Conservation (phyloP, 176 grass and related monocot species). For the Oryza glaberrima region DNA sequence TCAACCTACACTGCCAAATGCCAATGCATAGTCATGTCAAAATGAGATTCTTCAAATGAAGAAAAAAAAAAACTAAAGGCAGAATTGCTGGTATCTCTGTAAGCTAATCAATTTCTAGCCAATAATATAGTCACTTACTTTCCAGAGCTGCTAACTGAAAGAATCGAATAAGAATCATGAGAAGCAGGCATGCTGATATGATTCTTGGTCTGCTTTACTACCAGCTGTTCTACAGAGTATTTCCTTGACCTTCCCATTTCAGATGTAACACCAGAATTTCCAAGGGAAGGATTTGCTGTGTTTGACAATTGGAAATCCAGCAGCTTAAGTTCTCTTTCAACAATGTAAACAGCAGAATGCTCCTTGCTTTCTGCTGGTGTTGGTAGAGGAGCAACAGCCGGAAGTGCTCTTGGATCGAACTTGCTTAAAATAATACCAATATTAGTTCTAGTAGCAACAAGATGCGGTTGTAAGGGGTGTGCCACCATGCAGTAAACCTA, state of each 20-base stretch:
- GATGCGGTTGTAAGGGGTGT: slow-evolving; percentile 95
- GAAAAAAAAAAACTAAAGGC: slow-evolving; percentile 10
- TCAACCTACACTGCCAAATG: too few species aligned
- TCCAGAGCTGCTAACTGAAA: slow-evolving; percentile 91
- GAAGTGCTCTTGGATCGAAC: slow-evolving; percentile 93
- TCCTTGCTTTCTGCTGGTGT: slow-evolving; percentile 73
- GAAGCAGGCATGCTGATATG: slow-evolving; percentile 94
- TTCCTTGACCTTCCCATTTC: slow-evolving; percentile 66
- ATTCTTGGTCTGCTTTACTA: slow-evolving; percentile 94
- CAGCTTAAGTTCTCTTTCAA: slow-evolving; percentile 96
- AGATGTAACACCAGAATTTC: slow-evolving; percentile 49
- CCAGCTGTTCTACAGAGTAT: slow-evolving; percentile 67
- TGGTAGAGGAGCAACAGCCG: slow-evolving; percentile 76
- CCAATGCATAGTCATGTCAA: background rate
- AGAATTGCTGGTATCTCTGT: background rate
- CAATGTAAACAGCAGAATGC: slow-evolving; percentile 91
- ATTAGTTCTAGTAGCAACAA: slow-evolving; percentile 98
- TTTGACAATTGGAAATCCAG: slow-evolving; percentile 93
- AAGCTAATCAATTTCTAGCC: background rate
- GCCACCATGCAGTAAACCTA: slow-evolving; percentile 99
- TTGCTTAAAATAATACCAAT: slow-evolving; percentile 97
- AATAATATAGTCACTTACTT: slow-evolving; percentile 66
- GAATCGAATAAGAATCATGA: slow-evolving; percentile 87
- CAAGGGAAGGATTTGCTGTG: slow-evolving; percentile 78
- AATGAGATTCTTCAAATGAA: slow-evolving; percentile 14